Evolutionary conservation across 2,329 filamentous ascomycete species (phyloP).

Genomic region (Fusarium irregulare): DNA sequence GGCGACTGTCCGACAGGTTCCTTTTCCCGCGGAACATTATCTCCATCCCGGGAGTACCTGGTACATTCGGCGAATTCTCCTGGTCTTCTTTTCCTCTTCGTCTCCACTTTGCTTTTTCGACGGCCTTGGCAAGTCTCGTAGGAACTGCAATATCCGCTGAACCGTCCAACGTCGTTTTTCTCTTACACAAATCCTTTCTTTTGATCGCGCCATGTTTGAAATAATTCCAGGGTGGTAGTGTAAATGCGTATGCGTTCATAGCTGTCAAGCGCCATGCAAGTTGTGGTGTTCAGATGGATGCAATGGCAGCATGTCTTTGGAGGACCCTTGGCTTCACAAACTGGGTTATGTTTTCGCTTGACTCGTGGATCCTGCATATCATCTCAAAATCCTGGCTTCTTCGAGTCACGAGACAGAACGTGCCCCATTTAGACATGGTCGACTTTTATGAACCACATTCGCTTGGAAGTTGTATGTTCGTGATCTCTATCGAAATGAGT

Average conservation of each 20-base stretch:
- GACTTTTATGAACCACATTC: background rate
- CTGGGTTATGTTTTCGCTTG: conserved; percentile 46
- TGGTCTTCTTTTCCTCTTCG: conserved; percentile 14
- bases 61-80: conserved; percentile 37
- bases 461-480: conserved; percentile 1
- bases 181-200: background rate
- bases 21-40: conserved; percentile 27
- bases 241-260: background rate
- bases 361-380: conserved; percentile 53
- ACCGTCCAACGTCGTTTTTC: conserved; percentile 2
- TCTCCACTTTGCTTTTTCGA: conserved; percentile 24
- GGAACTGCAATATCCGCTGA: conserved; percentile 17
- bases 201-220: conserved; percentile 3
- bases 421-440: conserved; percentile 14
- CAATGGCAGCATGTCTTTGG: conserved; percentile 22
- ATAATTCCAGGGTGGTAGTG: background rate
- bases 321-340: conserved; percentile 23
- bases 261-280: background rate
- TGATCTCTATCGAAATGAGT: conserved; percentile 10
- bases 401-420: conserved; percentile 45
- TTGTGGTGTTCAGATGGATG: conserved; percentile 13
- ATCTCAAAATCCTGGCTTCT: conserved; percentile 42
- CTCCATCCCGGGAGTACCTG: conserved; percentile 25
- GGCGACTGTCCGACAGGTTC: conserved; percentile 27
- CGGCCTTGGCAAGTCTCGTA: conserved; percentile 26